phyloP scores from a whole-genome alignment of 164 flowering plant genomes.

The Magnolia sinica region DNA sequence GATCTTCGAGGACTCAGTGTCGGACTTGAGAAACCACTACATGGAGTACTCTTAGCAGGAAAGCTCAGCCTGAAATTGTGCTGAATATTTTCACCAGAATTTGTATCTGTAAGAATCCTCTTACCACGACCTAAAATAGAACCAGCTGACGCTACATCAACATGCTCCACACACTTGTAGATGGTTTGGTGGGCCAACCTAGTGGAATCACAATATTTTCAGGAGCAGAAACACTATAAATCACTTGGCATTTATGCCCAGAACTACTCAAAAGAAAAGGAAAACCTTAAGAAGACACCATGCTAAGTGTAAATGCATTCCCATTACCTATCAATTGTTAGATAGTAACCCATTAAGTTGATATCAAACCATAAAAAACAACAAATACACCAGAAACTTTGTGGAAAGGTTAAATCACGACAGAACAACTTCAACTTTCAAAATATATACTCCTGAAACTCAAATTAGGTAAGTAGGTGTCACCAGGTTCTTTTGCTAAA shows the following conservation, averaged over 20 bases:
- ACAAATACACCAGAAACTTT: no score
- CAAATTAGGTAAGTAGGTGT: no score
- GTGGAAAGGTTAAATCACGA: no score
- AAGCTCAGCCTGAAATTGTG: conserved; percentile 24
- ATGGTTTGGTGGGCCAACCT: no score
- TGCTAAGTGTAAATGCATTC: neutral
- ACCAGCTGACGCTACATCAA: conserved; percentile 1
- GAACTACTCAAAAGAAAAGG: neutral
- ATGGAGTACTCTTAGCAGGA: conserved; percentile 58
- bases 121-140: conserved; percentile 14
- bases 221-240: neutral
- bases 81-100: conserved; percentile 14
- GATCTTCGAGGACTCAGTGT: conserved; percentile 50
- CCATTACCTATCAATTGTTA: no score
- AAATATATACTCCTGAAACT: no score
- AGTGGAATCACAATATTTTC: neutral
- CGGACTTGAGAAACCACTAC: conserved; percentile 60
- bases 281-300: neutral
- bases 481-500: no score
- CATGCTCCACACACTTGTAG: neutral
- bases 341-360: no score
- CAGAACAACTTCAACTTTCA: no score
- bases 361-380: no score
- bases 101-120: conserved; percentile 21
- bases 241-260: neutral